Conservation (phyloP, 2,329 filamentous ascomycete genomes). For the Plenodomus lindquistii region DNA sequence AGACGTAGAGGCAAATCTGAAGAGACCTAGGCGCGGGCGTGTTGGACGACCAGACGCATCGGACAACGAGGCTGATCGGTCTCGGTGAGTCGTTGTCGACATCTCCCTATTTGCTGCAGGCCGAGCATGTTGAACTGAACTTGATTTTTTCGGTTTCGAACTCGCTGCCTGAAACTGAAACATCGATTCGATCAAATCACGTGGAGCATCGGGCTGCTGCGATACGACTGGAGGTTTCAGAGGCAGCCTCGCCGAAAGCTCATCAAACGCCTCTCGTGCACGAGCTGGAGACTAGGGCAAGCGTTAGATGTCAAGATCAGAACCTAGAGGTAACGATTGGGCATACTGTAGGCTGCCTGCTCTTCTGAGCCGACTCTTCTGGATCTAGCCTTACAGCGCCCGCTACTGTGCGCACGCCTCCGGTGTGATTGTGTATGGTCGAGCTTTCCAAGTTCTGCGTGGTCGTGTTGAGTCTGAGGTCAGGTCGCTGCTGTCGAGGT, state of each 20-base stretch:
- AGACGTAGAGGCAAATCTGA: conserved; percentile 15
- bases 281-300: conserved; percentile 25
- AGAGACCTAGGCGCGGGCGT: conserved; percentile 27
- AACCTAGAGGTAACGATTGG: background rate
- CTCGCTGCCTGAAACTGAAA: conserved; percentile 21
- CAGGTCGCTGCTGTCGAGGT: conserved; percentile 1
- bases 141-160: conserved; percentile 12
- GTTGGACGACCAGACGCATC: conserved; percentile 25
- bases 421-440: background rate
- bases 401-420: background rate
- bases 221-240: conserved; percentile 23
- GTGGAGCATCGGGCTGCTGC: conserved; percentile 20
- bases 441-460: conserved; percentile 18
- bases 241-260: conserved; percentile 31
- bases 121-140: background rate
- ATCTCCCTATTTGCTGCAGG: background rate
- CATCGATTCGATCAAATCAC: conserved; percentile 32
- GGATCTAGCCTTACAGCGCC: conserved; percentile 4
- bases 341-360: conserved; percentile 32
- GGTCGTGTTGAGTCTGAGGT: conserved; percentile 13
- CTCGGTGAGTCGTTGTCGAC: background rate
- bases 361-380: conserved; percentile 20
- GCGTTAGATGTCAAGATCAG: conserved; percentile 12
- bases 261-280: conserved; percentile 23
- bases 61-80: conserved; percentile 18